phyloP scores from a whole-genome alignment of 2,329 filamentous ascomycete genomes.

The Diaporthe citri region DNA sequence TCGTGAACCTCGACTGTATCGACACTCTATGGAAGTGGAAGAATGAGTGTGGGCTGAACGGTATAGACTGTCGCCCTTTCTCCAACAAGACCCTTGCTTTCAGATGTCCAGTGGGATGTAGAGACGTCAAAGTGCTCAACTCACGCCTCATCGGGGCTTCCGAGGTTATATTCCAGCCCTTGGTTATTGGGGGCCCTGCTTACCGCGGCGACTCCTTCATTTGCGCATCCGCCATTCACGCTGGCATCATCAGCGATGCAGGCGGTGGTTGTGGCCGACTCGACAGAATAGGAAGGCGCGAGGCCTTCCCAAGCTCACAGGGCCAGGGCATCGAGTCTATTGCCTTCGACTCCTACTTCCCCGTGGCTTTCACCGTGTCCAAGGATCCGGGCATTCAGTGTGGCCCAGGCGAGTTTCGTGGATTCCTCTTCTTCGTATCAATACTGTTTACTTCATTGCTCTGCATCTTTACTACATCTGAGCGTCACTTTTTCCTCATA shows the following conservation, averaged over 20 bases:
- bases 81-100: constrained; percentile 68
- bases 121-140: constrained; percentile 67
- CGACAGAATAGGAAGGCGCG: constrained; percentile 76
- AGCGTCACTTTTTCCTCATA: constrained; percentile 81
- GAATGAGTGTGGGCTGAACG: constrained; percentile 70
- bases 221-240: constrained; percentile 81
- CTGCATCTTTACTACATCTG: constrained; percentile 83
- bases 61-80: constrained; percentile 70
- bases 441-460: constrained; percentile 82
- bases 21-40: constrained; percentile 68
- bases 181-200: constrained; percentile 78
- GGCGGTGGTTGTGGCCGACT: constrained; percentile 81
- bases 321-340: constrained; percentile 81
- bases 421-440: constrained; percentile 87
- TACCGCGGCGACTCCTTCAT: constrained; percentile 90
- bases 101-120: constrained; percentile 71
- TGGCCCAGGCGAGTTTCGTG: constrained; percentile 82
- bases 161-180: constrained; percentile 71
- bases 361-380: constrained; percentile 74
- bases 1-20: constrained; percentile 61
- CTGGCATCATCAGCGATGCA: constrained; percentile 74
- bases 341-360: constrained; percentile 89
- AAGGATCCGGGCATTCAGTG: constrained; percentile 65
- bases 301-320: constrained; percentile 72
- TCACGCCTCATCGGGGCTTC: constrained; percentile 77